Evolutionary conservation across 371 early-diverging fungal species (phyloP).

Genomic region (Mucor sp.): DNA sequence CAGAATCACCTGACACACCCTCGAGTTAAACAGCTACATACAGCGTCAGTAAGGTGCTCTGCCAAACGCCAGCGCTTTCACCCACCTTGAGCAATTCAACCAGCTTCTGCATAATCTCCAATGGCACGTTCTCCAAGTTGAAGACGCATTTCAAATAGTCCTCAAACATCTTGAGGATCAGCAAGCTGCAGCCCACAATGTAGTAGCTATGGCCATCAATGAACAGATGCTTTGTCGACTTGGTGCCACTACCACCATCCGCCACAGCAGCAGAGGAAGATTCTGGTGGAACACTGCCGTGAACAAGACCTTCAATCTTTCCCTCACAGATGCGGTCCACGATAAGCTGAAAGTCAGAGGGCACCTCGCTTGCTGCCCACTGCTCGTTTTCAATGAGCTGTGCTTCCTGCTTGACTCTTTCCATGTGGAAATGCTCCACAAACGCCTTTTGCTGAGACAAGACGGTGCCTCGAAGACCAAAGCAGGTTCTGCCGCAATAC

Average conservation of each 20-base stretch:
- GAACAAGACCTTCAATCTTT: constrained; percentile 21
- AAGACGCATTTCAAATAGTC: constrained; percentile 85
- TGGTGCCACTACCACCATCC: constrained; percentile 20
- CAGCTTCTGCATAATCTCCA: constrained; percentile 84
- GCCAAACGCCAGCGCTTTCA: not conserved
- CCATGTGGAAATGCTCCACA: constrained; percentile 88
- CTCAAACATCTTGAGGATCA: constrained; percentile 85
- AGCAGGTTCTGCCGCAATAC: constrained; percentile 81
- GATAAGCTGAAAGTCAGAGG: constrained; percentile 88
- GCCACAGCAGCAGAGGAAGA: not conserved
- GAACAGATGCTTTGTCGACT: constrained; percentile 47
- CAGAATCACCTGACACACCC: constrained; percentile 91
- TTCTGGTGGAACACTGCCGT: constrained; percentile 6
- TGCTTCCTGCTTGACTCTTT: constrained; percentile 82
- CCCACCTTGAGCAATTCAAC: constrained; percentile 80
- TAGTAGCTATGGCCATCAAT: constrained; percentile 71
- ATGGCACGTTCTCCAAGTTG: constrained; percentile 74
- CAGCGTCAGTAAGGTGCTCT: not conserved
- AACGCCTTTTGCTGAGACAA: constrained; percentile 86
- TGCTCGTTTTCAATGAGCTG: constrained; percentile 93
- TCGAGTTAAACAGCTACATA: constrained; percentile 81
- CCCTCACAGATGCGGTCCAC: constrained; percentile 72
- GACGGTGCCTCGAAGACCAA: constrained; percentile 81
- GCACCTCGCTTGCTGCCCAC: constrained; percentile 91
- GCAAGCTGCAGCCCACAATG: constrained; percentile 83